Percentiles rank a stretch among this genome's conserved stretches.
Evolutionary conservation across 164 flowering plant genomes (phyloP).

Genomic region (Houttuynia cordata): DNA sequence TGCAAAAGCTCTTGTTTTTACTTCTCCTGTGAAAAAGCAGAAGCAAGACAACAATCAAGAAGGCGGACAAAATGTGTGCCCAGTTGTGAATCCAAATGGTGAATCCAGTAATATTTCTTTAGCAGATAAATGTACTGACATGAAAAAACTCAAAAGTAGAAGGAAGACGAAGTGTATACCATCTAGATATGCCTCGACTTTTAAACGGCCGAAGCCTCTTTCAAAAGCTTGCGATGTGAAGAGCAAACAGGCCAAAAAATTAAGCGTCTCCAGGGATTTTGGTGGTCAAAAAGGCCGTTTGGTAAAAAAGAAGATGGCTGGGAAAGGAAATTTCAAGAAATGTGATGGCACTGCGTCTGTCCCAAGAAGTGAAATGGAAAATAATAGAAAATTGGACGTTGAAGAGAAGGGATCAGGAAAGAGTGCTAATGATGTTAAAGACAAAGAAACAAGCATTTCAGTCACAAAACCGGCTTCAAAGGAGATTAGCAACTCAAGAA

Average conservation of each 20-base stretch:
- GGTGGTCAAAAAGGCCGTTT: slow-evolving; percentile 5
- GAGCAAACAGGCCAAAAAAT: slow-evolving; percentile 16
- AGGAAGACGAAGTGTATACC: slow-evolving; percentile 26
- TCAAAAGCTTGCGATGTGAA: slow-evolving; percentile 11
- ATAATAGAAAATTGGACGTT: not conserved
- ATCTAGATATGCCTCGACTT: slow-evolving; percentile 8
- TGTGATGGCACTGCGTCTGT: no score
- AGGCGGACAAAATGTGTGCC: no score
- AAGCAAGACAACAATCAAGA: no score
- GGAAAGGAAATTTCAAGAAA: slow-evolving; percentile 8
- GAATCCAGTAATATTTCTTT: slow-evolving; percentile 27
- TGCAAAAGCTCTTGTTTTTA: slow-evolving; percentile 58
- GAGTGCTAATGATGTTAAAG: no score
- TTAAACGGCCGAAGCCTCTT: slow-evolving; percentile 11
- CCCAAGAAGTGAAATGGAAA: not conserved
- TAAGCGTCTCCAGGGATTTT: not conserved
- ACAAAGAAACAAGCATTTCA: no score
- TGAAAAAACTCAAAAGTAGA: slow-evolving; percentile 53
- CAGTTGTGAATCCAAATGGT: no score
- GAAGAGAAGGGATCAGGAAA: not conserved
- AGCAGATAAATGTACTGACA: slow-evolving; percentile 33
- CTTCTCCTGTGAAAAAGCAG: slow-evolving; percentile 52
- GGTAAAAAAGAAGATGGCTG: slow-evolving; percentile 12
- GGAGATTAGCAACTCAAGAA: no score
- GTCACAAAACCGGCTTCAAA: no score